Evolutionary conservation across 1,284 basidiomycete species (phyloP), one percentile per base, ranked within the genome.

Genomic region (Leccinum huronense): DNA sequence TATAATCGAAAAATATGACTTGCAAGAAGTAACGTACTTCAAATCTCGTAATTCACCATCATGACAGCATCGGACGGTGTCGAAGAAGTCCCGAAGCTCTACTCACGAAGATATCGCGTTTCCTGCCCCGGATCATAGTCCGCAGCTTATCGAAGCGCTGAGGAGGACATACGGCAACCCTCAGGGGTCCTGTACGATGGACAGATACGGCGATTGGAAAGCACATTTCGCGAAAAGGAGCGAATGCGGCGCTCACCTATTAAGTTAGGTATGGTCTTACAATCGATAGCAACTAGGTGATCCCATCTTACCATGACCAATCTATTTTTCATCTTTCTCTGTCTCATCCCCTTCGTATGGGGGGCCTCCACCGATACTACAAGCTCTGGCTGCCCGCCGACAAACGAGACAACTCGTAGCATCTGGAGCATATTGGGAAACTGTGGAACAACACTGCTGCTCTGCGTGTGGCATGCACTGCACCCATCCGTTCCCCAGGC

Each of bases 391-490:
- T 54, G 53, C 53, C 53, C 53, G 27, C 30, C 27, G 23, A 31
- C 30, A 8, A 11, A 31, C 7, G 53, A 54, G n/a, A 9, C 53
- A 54, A 54, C 53, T 54, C 53, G 53, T 3, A 54, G 53, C 30
- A 31, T 54, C 14, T 54, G 53, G 53, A 54, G 53, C 31, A n/a
- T 54, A 54, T 31, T 54, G 53, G 53, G 53, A 14, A 54, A 31
- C 53, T 54, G 53, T 54, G 53, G 27, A 31, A 31, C 53, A 54
- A 54, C 30, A 13, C 13, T 54, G 8, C 1, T 54, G 53, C 30
- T 54, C 9, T 54, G 53, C 53, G 30, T 54, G 30, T 54, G 53
- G 53, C 53, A 54, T 31, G 53, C 53, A 5, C 7, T 54, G 30
- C 53, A 54, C 30, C 53, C 53, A 31, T n/a, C 27, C 30, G 30